These are phyloP conservation scores for Cryptococcus sp. DNA, from an alignment of 1,284 basidiomycete genomes.

Conservation along the genomic window DNA sequence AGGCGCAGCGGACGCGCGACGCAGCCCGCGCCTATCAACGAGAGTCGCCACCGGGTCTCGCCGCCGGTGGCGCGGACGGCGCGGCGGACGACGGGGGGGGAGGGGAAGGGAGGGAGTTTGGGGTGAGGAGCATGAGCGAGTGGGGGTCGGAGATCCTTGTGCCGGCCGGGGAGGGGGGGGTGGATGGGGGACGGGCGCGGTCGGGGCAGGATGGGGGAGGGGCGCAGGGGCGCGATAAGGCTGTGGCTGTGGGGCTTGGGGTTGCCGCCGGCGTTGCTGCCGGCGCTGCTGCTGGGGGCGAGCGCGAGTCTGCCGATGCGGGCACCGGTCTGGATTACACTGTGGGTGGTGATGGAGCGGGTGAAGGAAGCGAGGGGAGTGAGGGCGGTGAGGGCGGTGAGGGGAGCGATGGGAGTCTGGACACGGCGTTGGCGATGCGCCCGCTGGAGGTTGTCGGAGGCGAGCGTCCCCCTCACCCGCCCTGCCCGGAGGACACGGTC, in stretches of 20 bases:
- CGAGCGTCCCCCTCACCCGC: conserved; percentile 3
- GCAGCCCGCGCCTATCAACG: conserved; percentile 15
- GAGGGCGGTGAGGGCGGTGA: background rate
- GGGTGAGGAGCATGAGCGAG: conserved; percentile 14
- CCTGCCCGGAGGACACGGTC: conserved; percentile 19
- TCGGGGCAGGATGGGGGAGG: background rate
- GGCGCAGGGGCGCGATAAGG: background rate
- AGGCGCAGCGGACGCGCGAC: conserved; percentile 2
- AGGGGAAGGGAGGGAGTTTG: conserved; percentile 8
- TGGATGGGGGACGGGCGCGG: background rate
- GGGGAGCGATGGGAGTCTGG: background rate
- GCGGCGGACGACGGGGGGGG: background rate
- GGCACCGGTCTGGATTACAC: background rate
- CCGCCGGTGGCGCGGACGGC: background rate
- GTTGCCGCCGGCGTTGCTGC: background rate
- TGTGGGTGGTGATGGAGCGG: background rate
- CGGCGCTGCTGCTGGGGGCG: background rate
- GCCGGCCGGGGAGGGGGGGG: too few species aligned
- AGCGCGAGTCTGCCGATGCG: background rate
- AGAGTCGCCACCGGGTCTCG: conserved; percentile 13
- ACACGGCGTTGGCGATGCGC: background rate
- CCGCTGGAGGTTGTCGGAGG: background rate
- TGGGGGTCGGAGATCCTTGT: conserved; percentile 9
- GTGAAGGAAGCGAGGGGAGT: background rate
- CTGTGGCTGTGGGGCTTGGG: background rate